Evolutionary conservation across 805 yeast genomes (phyloP).

Genomic region (Maudiozyma serrabonitensis): DNA sequence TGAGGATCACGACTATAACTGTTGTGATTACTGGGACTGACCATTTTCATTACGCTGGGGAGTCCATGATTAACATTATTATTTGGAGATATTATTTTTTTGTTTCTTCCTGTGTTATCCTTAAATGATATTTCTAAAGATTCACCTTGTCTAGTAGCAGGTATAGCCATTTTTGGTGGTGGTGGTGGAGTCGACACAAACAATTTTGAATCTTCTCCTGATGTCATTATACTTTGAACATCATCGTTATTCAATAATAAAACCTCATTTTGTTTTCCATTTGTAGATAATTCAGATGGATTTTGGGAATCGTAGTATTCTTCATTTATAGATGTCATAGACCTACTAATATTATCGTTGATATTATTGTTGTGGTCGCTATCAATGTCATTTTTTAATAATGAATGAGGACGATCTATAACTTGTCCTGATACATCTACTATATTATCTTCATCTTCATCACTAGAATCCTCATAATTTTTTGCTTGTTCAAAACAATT

Average conservation of each 20-base stretch:
- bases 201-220: conserved; percentile 28
- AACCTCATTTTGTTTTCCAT: conserved; percentile 12
- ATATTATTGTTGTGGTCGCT: not conserved
- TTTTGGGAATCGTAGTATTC: not conserved
- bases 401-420: not conserved
- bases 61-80: not conserved
- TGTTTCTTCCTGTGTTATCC: conserved; percentile 3
- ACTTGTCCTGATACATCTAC: not conserved
- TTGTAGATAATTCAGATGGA: not conserved
- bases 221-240: conserved; percentile 27
- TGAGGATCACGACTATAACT: conserved; percentile 13
- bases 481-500: conserved; percentile 57
- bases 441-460: conserved; percentile 33
- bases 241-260: conserved; percentile 26
- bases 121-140: conserved; percentile 53
- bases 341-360: not conserved
- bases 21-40: not conserved
- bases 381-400: not conserved
- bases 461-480: conserved; percentile 66
- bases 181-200: conserved; percentile 38
- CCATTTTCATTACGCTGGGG: not conserved
- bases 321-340: not conserved
- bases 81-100: conserved; percentile 4
- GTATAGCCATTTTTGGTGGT: conserved; percentile 70
- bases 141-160: conserved; percentile 72